These are phyloP conservation scores for Passiflora organensis DNA, from an alignment of 345 rosid genomes.

Conservation along the genomic window DNA sequence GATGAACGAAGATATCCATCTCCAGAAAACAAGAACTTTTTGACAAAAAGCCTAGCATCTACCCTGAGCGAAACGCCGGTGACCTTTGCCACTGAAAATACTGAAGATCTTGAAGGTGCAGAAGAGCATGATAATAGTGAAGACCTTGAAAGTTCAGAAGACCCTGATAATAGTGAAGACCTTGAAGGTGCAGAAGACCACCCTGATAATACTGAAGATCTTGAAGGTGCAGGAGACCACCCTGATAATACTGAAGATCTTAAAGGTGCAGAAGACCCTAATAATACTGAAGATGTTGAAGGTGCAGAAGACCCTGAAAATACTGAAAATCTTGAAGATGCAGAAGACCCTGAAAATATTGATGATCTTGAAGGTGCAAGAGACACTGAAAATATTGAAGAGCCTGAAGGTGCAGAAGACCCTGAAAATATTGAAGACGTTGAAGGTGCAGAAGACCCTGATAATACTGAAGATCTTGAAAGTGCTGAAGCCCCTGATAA, in stretches of 20 bases:
- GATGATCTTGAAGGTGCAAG: conserved; percentile 3
- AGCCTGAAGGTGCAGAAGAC: not conserved
- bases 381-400: conserved; percentile 18
- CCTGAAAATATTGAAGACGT: conserved; percentile 18
- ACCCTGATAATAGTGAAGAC: not conserved
- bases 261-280: not conserved
- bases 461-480: conserved; percentile 17
- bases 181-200: no score
- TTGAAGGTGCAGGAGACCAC: not conserved
- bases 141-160: not conserved
- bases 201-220: conserved; percentile 20
- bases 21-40: conserved; percentile 19
- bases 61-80: conserved; percentile 29
- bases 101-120: conserved; percentile 7
- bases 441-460: not conserved
- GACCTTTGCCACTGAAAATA: conserved; percentile 16
- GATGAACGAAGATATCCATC: conserved; percentile 23
- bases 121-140: no score
- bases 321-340: conserved; percentile 11
- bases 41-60: conserved; percentile 9
- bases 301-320: conserved; percentile 6
- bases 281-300: conserved; percentile 17
- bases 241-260: conserved; percentile 19
- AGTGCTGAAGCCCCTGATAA: not conserved
- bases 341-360: conserved; percentile 13